A percentile compares a stretch with the other conserved stretches of the same genome.
phyloP scores from a whole-genome alignment of 78 protist species.

The Isochrysis galbana region DNA sequence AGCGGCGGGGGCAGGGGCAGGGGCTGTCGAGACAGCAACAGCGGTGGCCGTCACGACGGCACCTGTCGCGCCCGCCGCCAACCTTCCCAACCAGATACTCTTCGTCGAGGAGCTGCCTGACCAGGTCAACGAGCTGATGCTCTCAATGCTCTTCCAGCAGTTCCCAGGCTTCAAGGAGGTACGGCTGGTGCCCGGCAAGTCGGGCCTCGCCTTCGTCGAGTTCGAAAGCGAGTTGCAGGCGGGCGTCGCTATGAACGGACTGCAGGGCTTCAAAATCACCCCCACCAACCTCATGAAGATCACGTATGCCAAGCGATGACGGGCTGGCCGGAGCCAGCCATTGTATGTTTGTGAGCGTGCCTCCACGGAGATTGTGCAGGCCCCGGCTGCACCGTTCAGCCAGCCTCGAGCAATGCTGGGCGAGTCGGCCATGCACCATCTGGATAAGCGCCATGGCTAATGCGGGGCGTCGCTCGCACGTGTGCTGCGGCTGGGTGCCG shows the following conservation, averaged over 20 bases:
- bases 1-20: neutral
- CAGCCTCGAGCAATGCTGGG: too few relatives aligned
- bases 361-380: too few relatives aligned
- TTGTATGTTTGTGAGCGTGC: too few relatives aligned
- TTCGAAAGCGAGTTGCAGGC: constrained; percentile 67
- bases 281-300: constrained; percentile 18
- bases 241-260: constrained; percentile 36
- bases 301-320: neutral
- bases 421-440: too few relatives aligned
- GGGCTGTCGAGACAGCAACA: neutral
- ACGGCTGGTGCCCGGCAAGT: constrained; percentile 73
- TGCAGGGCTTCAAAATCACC: constrained; percentile 41
- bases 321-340: neutral
- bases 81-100: constrained; percentile 70
- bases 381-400: too few relatives aligned
- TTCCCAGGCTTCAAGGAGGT: constrained; percentile 78
- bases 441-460: too few relatives aligned
- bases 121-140: constrained; percentile 64
- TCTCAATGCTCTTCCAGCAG: constrained; percentile 77
- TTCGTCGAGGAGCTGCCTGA: constrained; percentile 82
- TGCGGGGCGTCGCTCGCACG: too few relatives aligned
- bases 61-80: neutral
- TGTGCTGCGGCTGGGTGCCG: too few relatives aligned
- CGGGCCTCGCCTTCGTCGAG: constrained; percentile 88
- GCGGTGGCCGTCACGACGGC: neutral